A percentile compares a stretch with the other conserved stretches of the same genome.
Conservation (phyloP, 2,329 filamentous ascomycete species). For the Thyridium curvatum region DNA sequence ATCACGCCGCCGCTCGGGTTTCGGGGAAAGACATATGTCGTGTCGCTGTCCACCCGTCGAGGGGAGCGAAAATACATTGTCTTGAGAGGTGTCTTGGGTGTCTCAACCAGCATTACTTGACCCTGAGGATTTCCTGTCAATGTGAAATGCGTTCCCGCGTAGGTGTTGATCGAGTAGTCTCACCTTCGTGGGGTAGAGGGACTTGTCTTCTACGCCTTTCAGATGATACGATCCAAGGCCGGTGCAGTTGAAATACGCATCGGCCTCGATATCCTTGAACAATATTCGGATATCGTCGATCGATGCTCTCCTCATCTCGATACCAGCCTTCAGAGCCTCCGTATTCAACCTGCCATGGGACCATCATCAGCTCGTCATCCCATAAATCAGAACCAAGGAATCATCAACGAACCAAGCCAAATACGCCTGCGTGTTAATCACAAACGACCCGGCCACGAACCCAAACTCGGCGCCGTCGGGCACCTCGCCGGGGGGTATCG, state of each 20-base stretch:
- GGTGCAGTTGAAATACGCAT: slow-evolving; percentile 14
- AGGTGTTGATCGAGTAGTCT: too few species aligned
- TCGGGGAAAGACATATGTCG: slow-evolving; percentile 37
- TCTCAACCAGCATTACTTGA: slow-evolving; percentile 25
- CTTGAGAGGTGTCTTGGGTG: slow-evolving; percentile 26
- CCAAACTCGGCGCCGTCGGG: slow-evolving; percentile 27
- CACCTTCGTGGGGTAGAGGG: slow-evolving; percentile 16
- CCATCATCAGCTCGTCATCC: too few species aligned
- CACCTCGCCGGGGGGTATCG: slow-evolving; percentile 19
- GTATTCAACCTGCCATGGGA: too few species aligned
- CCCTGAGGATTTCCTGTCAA: slow-evolving; percentile 8
- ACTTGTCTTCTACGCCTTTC: slow-evolving; percentile 17
- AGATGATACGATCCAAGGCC: slow-evolving; percentile 15
- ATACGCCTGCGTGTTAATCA: slow-evolving; percentile 28
- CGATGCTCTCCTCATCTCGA: too few species aligned
- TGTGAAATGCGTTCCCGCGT: too few species aligned
- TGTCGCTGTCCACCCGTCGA: slow-evolving; percentile 30
- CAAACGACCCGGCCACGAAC: slow-evolving; percentile 25
- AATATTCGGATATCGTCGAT: too few species aligned
- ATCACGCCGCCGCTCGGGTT: slow-evolving; percentile 25
- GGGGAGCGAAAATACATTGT: slow-evolving; percentile 35
- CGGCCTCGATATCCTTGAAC: too few species aligned
- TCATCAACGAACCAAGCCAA: slow-evolving; percentile 20
- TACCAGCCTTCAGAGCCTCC: too few species aligned
- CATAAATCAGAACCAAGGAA: background rate